Evolutionary conservation across 2,329 filamentous ascomycete genomes (phyloP), one percentile per base, ranked within the genome.

Genomic region (Pleomassaria siparia): DNA sequence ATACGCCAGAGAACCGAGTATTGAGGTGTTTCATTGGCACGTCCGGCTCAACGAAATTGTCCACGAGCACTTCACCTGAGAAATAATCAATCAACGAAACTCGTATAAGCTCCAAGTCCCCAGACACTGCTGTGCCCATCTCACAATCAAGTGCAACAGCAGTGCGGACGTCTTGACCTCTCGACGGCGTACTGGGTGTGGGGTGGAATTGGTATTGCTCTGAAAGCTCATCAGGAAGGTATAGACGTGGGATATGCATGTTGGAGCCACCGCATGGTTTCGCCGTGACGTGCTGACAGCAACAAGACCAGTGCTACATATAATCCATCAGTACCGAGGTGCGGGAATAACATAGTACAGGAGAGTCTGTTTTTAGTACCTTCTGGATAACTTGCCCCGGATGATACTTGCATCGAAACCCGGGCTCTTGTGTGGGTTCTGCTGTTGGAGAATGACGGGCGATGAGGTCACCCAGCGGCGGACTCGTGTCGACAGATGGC

Each of bases 121-220:
- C 73, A 4, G 64, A 64, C 8, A 56, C 53, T 1, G 75, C 66
- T 0, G 68, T 72, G 13, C 80, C 79, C 78, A 82, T 82, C 53
- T 83, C 80, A 51, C 80, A 82, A 50, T 82, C 79, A 3, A 83
- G 63, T 0, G 74, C 77, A 2, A 82, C 72, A 8, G 51, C 51
- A 15, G 21, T 43, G 26, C 52, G 54, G 21, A 49, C 5, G 4
- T 30, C n/a, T 30, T 9, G 28, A n/a, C 5, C 9, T 5, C 28
- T 13, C 21, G 10, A 22, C 3, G 15, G 29, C 20, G 24, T 12
- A 15, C 35, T 2, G 10, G 49, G 54, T 8, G 56, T 59, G 6
- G 8, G 9, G 12, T 58, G 40, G 32, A 53, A 46, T 20, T 56
- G 53, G 36, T 56, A 40, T 12, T 29, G 40, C 4, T 33, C 35